A percentile compares a stretch with the other conserved stretches of the same genome.
Evolutionary conservation across 345 rosid species (phyloP).

Genomic region (Aethionema arabicum): DNA sequence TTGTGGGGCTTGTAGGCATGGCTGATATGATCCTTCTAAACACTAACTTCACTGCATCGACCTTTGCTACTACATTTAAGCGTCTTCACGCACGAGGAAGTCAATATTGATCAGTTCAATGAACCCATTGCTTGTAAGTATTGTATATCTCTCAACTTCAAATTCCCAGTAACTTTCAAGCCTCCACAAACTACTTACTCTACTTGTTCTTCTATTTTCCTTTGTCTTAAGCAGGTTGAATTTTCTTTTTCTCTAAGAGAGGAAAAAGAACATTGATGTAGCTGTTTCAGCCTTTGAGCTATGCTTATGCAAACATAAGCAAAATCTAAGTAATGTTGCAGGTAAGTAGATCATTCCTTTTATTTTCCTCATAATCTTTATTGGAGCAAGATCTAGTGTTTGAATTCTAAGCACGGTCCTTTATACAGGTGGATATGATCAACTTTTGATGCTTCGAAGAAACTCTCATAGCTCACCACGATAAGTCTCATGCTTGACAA

Average conservation of each 20-base stretch:
- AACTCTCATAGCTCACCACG: no score
- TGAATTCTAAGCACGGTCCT: conserved; percentile 11
- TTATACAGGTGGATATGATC: conserved; percentile 75
- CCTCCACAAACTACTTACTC: not conserved
- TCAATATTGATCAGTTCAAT: conserved; percentile 72
- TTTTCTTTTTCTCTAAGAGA: conserved; percentile 88
- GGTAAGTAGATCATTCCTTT: conserved; percentile 46
- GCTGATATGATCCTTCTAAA: conserved; percentile 88
- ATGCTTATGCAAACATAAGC: conserved; percentile 50
- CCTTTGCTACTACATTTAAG: conserved; percentile 84
- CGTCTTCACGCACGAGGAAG: conserved; percentile 65
- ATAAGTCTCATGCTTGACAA: no score
- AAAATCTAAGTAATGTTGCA: conserved; percentile 53
- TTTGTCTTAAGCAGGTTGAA: conserved; percentile 57
- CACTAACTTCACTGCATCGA: conserved; percentile 79
- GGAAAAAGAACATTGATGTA: conserved; percentile 81
- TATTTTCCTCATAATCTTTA: not conserved
- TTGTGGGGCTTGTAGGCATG: conserved; percentile 58
- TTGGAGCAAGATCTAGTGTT: conserved; percentile 10
- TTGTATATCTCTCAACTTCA: conserved; percentile 41
- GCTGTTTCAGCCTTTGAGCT: conserved; percentile 89
- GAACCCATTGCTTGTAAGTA: conserved; percentile 60
- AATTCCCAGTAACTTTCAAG: conserved; percentile 15
- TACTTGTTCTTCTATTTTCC: conserved; percentile 21
- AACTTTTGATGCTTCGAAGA: no score